Evolutionary conservation across 306 rosid species (phyloP).

Genomic region (Castanea crenata): DNA sequence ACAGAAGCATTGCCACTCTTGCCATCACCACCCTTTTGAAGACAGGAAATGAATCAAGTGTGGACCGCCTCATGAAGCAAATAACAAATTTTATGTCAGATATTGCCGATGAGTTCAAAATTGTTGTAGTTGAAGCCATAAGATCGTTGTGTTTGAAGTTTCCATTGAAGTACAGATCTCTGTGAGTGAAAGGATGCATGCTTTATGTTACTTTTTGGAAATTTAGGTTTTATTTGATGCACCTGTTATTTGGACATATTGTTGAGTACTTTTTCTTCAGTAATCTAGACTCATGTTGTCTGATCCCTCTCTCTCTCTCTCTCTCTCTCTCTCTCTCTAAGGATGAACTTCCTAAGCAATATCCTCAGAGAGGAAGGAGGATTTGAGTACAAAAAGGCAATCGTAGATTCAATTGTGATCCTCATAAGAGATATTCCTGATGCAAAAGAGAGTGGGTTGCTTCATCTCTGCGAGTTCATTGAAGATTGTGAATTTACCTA

Average conservation of each 20-base stretch:
- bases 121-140: conserved; percentile 98
- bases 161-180: conserved; percentile 88
- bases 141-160: conserved; percentile 92
- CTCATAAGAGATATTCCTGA: conserved; percentile 96
- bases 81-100: conserved; percentile 98
- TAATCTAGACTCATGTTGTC: not conserved
- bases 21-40: conserved; percentile 97
- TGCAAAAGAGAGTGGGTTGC: conserved; percentile 94
- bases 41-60: conserved; percentile 98
- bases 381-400: conserved; percentile 96
- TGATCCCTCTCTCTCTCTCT: conserved; percentile 7
- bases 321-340: conserved; percentile 13
- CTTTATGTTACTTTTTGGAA: not conserved
- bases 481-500: conserved; percentile 99
- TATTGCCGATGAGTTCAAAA: conserved; percentile 96
- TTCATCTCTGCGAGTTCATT: conserved; percentile 97
- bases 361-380: conserved; percentile 99
- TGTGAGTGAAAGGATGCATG: conserved; percentile 59
- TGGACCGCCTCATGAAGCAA: conserved; percentile 97
- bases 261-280: conserved; percentile 16
- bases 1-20: conserved; percentile 98
- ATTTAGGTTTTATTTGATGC: conserved; percentile 1
- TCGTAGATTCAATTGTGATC: conserved; percentile 94
- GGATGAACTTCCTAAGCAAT: conserved; percentile 98
- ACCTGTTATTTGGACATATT: conserved; percentile 1